Evolutionary conservation across 164 flowering plant genomes (phyloP), one percentile per base, ranked within the genome.

Genomic region (Protea cynaroides): DNA sequence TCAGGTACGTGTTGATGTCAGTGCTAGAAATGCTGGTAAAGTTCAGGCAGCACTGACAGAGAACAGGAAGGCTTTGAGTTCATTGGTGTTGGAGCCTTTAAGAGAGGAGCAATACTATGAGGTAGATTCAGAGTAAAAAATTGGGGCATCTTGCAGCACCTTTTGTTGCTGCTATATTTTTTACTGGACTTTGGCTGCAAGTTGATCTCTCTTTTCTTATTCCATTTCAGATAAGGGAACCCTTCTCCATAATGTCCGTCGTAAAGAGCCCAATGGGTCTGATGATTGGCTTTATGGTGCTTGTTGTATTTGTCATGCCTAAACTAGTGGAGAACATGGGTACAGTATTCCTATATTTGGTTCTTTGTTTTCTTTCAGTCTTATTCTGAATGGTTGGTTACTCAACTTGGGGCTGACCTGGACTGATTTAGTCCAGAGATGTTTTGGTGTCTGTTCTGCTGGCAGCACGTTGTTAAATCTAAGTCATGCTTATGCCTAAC

Each of bases 191-290:
- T 18, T 47, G 25, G 25, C 47, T 60, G 12, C 36, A 24, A 15
- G 36, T 13, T 37, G 10, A 58, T 7, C 13, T 29, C 1, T n/a
- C 34, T 54, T 43, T 72, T 59, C 34, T 50, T 64, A 66, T 10
- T 72, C 60, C 10, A 25, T 80, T 69, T 58, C 92, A 95, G 99
- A 78, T 82, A 67, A 75, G 96, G 71, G 99, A 92, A 75, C 97
- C 99, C 53, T 95, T 95, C 77, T 72, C 78, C 54, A 56, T 81
- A 52, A 79, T 95, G 90, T 83, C 94, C 25, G 47, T 95, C 49
- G 72, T 87, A 80, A 95, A 95, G 71, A 92, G 97, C 71, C 97
- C 99, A 43, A 92, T 95, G 97, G 99, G 97, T 72, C 82, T 95
- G 75, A 95, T 95, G 99, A 68, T 95, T 62, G 97, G 97, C 46